Evolutionary conservation across 305 asterid species (phyloP), one percentile per base, ranked within the genome.

Genomic region (Fraxinus velutina): DNA sequence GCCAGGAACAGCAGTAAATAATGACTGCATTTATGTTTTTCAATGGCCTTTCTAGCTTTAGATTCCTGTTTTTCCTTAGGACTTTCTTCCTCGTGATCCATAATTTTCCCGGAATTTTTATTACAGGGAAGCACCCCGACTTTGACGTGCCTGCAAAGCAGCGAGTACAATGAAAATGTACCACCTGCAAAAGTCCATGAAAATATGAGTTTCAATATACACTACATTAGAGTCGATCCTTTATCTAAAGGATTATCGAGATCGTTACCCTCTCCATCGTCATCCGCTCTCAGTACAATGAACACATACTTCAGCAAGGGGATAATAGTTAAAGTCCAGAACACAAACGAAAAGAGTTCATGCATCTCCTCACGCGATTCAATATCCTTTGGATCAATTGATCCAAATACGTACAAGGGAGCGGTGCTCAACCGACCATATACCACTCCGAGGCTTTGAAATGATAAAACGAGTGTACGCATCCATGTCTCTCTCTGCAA

Each of bases 381-480:
- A 76, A 93, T 79, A 50, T 93, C 91, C 39, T 12, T 39, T 2
- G 89, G 87, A 30, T 84, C 84, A 71, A 95, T 88, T 74, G 97
- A 95, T 84, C 93, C 98, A 74, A 95, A 86, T 42, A 89, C 97
- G 30, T 95, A 95, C 75, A 95, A 78, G 3, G 99, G 99, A 80
- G 99, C 93, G 9, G 96, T 95, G 87, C 97, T 88, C 88, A 95
- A 85, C 64, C 97, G 93, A 73, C 99, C 98, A 77, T 91, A 95
- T 78, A 95, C 89, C 83, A 93, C 91, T 78, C 99, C 99, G 47
- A 95, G 90, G 92, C 97, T 95, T 86, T 93, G 99, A 88, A 95
- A 92, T 39, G 98, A 91, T 77, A 93, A 86, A 82, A 93, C 82
- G 12, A 92, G 82, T 3, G 96, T 91, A 22, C 72, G 91, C 82